Evolutionary conservation across 2,329 filamentous ascomycete genomes (phyloP).

Genomic region (Talaromyces atroroseus): DNA sequence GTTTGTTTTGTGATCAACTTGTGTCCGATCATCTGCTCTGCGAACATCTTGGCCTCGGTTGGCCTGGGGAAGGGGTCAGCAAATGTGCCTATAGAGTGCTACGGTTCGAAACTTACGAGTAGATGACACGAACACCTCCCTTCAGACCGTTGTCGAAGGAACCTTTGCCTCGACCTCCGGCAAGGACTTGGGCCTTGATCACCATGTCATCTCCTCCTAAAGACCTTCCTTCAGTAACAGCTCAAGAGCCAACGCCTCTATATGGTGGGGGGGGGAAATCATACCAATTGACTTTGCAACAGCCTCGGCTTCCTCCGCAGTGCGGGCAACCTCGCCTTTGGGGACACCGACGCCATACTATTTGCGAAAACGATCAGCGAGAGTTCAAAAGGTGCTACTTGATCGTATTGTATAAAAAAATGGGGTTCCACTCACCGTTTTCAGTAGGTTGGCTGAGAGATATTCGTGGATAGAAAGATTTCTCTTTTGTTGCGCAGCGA

Average conservation of each 20-base stretch:
- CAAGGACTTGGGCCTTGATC: slow-evolving; percentile 98
- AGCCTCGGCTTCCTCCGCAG: slow-evolving; percentile 78
- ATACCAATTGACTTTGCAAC: slow-evolving; percentile 83
- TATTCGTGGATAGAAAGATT: slow-evolving; percentile 97
- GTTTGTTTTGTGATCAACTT: slow-evolving; percentile 99
- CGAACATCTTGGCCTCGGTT: slow-evolving; percentile 93
- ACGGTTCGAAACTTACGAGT: slow-evolving; percentile 61
- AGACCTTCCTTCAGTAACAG: slow-evolving; percentile 8
- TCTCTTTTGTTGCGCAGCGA: slow-evolving; percentile 72
- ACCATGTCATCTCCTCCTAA: slow-evolving; percentile 85
- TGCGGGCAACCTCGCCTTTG: slow-evolving; percentile 79
- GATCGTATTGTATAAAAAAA: neutral
- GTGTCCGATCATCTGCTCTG: slow-evolving; percentile 98
- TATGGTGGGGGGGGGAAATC: slow-evolving; percentile 11
- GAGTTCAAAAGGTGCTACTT: neutral
- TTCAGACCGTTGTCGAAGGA: slow-evolving; percentile 98
- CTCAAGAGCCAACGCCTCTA: neutral
- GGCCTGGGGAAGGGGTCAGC: slow-evolving; percentile 47
- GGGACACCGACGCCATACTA: slow-evolving; percentile 94
- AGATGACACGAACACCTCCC: slow-evolving; percentile 97
- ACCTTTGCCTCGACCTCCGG: slow-evolving; percentile 95
- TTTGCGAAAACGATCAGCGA: slow-evolving; percentile 21
- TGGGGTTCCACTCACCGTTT: slow-evolving; percentile 45
- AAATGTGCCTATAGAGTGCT: neutral
- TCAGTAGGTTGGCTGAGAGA: slow-evolving; percentile 86